Evolutionary conservation across 805 yeast genomes (phyloP).

Genomic region (Candida incommunis): DNA sequence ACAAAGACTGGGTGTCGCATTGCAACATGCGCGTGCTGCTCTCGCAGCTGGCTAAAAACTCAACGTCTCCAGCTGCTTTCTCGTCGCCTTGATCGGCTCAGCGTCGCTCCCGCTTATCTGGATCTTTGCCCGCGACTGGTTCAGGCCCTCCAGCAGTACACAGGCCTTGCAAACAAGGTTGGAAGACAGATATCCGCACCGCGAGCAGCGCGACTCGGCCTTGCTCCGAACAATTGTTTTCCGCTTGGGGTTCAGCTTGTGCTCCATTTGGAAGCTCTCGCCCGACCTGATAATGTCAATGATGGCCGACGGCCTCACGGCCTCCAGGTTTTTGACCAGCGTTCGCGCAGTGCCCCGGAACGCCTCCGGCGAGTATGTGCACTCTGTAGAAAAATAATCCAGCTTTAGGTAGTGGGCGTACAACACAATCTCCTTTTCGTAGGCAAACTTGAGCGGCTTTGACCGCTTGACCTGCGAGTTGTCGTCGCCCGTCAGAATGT

Average conservation of each 20-base stretch:
- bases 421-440: constrained; percentile 92
- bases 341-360: constrained; percentile 96
- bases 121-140: constrained; percentile 56
- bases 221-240: constrained; percentile 9
- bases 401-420: constrained; percentile 93
- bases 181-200: constrained; percentile 85
- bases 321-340: constrained; percentile 76
- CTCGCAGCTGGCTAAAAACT: constrained; percentile 31
- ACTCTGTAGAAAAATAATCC: constrained; percentile 94
- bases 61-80: constrained; percentile 19
- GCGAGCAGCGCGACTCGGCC: constrained; percentile 42
- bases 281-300: constrained; percentile 92
- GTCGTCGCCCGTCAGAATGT: constrained; percentile 71
- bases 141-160: constrained; percentile 69
- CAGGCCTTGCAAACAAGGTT: constrained; percentile 91
- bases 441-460: constrained; percentile 90
- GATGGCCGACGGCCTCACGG: constrained; percentile 83
- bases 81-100: constrained; percentile 30
- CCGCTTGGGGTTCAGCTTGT: constrained; percentile 4
- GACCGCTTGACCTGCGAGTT: constrained; percentile 80
- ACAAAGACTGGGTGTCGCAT: constrained; percentile 2
- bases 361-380: constrained; percentile 97
- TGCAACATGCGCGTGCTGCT: constrained; percentile 1
- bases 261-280: constrained; percentile 40
- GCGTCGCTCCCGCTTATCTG: constrained; percentile 52